Evolutionary conservation across 139 green algal species (phyloP).

Genomic region (Ostreobium quekettii): DNA sequence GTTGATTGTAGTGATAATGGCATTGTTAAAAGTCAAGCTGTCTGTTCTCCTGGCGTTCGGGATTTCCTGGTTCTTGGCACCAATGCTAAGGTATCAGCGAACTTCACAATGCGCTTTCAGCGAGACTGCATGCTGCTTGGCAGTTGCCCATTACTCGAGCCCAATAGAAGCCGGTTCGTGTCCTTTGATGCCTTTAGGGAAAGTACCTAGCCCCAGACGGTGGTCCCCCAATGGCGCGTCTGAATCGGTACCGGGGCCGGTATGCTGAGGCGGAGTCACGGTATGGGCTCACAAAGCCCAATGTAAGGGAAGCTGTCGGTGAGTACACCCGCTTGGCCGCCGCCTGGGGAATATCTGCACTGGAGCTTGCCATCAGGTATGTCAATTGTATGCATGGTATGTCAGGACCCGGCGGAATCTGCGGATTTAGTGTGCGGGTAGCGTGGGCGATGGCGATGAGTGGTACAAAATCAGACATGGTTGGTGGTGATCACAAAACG

Average conservation of each 20-base stretch:
- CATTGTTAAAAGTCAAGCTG: no score
- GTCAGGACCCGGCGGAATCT: not conserved
- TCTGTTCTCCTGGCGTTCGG: no score
- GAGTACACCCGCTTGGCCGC: slow-evolving; percentile 54
- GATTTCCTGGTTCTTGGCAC: no score
- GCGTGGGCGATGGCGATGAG: no score
- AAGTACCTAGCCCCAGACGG: slow-evolving; percentile 58
- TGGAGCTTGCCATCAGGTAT: slow-evolving; percentile 58
- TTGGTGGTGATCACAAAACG: not conserved
- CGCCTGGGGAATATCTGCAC: slow-evolving; percentile 40
- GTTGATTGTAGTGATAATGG: no score
- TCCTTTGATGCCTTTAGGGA: slow-evolving; percentile 33
- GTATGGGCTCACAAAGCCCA: slow-evolving; percentile 64
- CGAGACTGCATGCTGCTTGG: not conserved
- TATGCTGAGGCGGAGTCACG: slow-evolving; percentile 75
- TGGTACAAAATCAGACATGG: no score
- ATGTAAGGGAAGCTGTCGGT: slow-evolving; percentile 43
- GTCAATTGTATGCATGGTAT: slow-evolving; percentile 15
- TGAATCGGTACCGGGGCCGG: slow-evolving; percentile 68
- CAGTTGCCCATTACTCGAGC: no score
- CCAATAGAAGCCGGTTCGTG: no score
- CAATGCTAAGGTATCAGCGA: no score
- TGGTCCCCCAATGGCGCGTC: slow-evolving; percentile 35
- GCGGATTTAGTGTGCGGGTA: no score
- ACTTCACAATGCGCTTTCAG: no score